Evolutionary conservation across 768 basidiomycete species (phyloP).

Genomic region (Strobilomyces confusus): DNA sequence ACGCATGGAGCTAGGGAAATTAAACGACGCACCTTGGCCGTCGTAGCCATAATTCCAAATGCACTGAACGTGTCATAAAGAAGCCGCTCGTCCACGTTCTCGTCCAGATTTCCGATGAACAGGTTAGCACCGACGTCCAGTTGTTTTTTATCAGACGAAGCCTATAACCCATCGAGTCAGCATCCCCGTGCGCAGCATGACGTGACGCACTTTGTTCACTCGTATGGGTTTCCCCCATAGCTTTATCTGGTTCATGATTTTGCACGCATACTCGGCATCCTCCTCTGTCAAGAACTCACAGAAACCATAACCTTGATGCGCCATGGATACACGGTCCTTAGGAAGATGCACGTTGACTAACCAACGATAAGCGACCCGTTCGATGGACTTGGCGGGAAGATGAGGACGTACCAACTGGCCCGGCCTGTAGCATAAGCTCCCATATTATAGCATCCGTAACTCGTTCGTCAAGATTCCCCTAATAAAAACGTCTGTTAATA

Average conservation of each 20-base stretch:
- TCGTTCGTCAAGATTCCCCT: slow-evolving; percentile 97
- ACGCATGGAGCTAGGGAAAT: neutral
- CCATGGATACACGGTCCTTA: slow-evolving; percentile 97
- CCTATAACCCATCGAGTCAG: slow-evolving; percentile 44
- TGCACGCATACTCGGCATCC: slow-evolving; percentile 99
- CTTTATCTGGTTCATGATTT: slow-evolving; percentile 99
- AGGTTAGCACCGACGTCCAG: slow-evolving; percentile 97
- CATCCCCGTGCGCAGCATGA: neutral
- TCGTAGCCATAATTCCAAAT: slow-evolving; percentile 89
- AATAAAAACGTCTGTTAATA: neutral
- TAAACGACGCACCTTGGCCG: slow-evolving; percentile 60
- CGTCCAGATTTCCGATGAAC: slow-evolving; percentile 94
- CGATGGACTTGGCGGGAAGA: neutral
- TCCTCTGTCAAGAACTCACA: slow-evolving; percentile 99
- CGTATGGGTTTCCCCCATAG: slow-evolving; percentile 97
- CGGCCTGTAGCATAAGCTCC: slow-evolving; percentile 99
- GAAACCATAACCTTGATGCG: slow-evolving; percentile 98
- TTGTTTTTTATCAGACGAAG: slow-evolving; percentile 97
- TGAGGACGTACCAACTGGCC: slow-evolving; percentile 80
- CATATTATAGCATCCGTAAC: slow-evolving; percentile 92
- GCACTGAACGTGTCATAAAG: slow-evolving; percentile 95
- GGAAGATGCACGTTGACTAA: slow-evolving; percentile 96
- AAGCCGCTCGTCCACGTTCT: slow-evolving; percentile 89
- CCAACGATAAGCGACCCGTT: neutral
- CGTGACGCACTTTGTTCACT: slow-evolving; percentile 87